Evolutionary conservation across 768 basidiomycete genomes (phyloP).

Genomic region (Leccinum disarticulatum): DNA sequence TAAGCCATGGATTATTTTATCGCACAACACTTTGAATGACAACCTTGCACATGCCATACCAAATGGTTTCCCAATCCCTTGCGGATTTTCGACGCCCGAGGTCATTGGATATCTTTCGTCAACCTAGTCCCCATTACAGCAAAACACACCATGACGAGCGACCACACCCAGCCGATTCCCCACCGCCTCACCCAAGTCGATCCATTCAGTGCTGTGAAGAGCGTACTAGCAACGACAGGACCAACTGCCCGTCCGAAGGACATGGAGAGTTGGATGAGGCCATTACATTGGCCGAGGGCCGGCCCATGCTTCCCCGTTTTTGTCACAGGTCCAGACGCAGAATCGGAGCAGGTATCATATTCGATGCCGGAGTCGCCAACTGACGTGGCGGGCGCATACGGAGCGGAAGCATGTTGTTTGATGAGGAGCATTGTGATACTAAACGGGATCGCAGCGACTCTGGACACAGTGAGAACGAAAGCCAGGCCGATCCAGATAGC

Average conservation of each 20-base stretch:
- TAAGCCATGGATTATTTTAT: background rate
- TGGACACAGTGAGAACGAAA: conserved; percentile 39
- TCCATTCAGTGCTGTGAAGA: conserved; percentile 20
- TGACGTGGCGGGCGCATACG: background rate
- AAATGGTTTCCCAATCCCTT: background rate
- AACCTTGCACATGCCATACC: background rate
- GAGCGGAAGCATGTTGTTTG: conserved; percentile 48
- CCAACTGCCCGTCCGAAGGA: conserved; percentile 51
- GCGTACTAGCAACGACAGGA: conserved; percentile 50
- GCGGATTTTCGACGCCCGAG: background rate
- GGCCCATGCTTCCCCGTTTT: background rate
- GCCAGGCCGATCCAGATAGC: conserved; percentile 50
- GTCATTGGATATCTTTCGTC: conserved; percentile 1
- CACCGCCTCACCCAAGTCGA: conserved; percentile 7
- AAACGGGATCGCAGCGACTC: conserved; percentile 12
- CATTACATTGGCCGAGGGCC: conserved; percentile 36
- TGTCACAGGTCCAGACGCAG: background rate
- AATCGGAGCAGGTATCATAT: background rate
- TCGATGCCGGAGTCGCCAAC: background rate
- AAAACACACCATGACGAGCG: conserved; percentile 14
- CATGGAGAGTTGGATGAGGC: conserved; percentile 57
- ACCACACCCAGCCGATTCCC: conserved; percentile 16
- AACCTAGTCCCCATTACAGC: conserved; percentile 12
- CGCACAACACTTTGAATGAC: background rate
- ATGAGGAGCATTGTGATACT: conserved; percentile 61